A percentile compares a stretch with the other conserved stretches of the same genome.
phyloP scores from a whole-genome alignment of 805 yeast genomes.

The Saturnispora ahearnii region DNA sequence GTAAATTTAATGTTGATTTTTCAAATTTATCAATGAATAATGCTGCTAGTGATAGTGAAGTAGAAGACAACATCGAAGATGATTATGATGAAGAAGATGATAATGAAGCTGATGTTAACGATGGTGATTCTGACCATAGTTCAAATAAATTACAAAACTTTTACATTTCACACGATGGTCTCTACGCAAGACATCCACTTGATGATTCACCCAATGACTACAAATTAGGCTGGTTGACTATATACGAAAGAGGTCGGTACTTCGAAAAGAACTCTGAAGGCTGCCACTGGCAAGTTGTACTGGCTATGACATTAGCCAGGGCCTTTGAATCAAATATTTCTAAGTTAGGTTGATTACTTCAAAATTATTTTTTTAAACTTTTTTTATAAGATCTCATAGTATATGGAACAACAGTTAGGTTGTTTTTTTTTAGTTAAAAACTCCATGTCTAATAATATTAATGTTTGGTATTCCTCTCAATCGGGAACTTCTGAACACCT shows the following conservation, averaged over 20 bases:
- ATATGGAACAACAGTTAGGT: not conserved
- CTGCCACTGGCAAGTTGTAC: conserved; percentile 46
- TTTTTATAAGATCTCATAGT: not conserved
- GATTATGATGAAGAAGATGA: conserved; percentile 12
- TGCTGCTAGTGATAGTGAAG: not conserved
- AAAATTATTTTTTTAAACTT: not conserved
- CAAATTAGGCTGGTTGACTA: conserved; percentile 58
- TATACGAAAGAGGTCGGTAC: conserved; percentile 39
- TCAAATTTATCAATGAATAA: conserved; percentile 2
- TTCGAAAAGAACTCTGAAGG: conserved; percentile 28
- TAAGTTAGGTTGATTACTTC: conserved; percentile 7
- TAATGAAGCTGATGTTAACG: conserved; percentile 13
- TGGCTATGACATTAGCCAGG: conserved; percentile 46
- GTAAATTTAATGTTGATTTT: conserved; percentile 9
- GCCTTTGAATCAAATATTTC: conserved; percentile 34
- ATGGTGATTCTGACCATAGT: conserved; percentile 13
- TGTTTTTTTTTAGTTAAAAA: too few relatives aligned
- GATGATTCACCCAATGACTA: conserved; percentile 56
- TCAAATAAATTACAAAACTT: conserved; percentile 17
- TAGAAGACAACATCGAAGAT: conserved; percentile 6
- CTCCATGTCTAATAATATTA: not conserved
- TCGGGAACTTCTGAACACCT: conserved; percentile 94
- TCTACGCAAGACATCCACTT: conserved; percentile 37
- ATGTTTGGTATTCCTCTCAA: conserved; percentile 76
- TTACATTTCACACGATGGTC: conserved; percentile 48